These are phyloP conservation scores for Dioscorea dumetorum DNA, from an alignment of 106 monocot genomes.

Conservation along the genomic window DNA sequence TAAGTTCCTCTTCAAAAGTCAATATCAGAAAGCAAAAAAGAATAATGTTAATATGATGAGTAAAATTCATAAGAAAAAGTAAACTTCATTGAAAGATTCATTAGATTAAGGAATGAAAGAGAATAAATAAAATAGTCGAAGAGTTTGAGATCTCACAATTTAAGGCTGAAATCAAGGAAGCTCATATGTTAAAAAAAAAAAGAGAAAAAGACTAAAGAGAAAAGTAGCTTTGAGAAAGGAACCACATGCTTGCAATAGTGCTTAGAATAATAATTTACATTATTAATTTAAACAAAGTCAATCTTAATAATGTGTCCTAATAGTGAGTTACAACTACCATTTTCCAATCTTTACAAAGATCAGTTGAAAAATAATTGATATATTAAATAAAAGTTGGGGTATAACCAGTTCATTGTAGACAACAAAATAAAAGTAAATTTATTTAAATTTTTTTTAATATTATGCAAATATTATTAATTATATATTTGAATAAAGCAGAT, in stretches of 20 bases:
- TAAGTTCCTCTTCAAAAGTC: no score
- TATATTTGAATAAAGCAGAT: no score
- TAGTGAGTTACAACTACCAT: neutral
- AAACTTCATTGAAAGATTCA: no score
- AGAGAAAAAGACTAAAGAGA: neutral
- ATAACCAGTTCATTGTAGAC: neutral
- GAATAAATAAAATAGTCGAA: neutral
- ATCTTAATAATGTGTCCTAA: neutral
- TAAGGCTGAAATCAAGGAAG: conserved; percentile 12
- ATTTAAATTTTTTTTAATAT: neutral
- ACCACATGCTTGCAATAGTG: neutral
- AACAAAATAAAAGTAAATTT: neutral
- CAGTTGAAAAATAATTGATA: neutral
- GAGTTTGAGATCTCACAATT: neutral
- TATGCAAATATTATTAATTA: neutral
- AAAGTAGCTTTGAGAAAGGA: neutral
- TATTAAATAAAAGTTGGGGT: neutral
- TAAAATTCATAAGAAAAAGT: no score
- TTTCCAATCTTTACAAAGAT: neutral
- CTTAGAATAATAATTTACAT: neutral
- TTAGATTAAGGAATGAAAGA: neutral
- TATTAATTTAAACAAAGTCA: neutral
- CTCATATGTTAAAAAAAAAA: neutral
- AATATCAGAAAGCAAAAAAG: no score
- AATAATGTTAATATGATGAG: no score